phyloP scores from a whole-genome alignment of 208 protist genomes.

The Trypanosoma lewisi region DNA sequence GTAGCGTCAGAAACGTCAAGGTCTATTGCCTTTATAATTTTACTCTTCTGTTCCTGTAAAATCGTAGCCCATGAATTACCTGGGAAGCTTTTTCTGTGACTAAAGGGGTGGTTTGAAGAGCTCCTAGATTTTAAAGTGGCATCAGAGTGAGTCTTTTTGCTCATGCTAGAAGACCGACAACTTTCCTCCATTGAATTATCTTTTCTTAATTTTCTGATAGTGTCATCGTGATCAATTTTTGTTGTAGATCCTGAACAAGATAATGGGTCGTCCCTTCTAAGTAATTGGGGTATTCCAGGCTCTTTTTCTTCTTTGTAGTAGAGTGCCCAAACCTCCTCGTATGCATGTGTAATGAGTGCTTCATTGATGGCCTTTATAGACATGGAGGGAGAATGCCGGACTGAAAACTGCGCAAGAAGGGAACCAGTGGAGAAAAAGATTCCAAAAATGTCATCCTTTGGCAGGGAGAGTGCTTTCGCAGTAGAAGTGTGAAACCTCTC shows the following conservation, averaged over 20 bases:
- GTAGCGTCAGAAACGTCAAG: slow-evolving; percentile 23
- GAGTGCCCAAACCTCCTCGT: slow-evolving; percentile 1
- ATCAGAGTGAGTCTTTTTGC: background rate
- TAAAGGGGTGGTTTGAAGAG: slow-evolving; percentile 7
- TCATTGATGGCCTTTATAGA: slow-evolving; percentile 7
- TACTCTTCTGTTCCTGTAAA: slow-evolving; percentile 14
- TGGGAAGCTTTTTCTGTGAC: slow-evolving; percentile 29
- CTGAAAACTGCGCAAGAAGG: slow-evolving; percentile 37
- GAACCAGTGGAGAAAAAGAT: slow-evolving; percentile 14
- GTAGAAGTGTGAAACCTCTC: slow-evolving; percentile 29
- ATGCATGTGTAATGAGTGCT: slow-evolving; percentile 1
- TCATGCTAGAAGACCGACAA: background rate
- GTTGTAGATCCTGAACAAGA: background rate
- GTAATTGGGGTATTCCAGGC: background rate
- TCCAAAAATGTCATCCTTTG: slow-evolving; percentile 37
- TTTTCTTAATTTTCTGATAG: background rate
- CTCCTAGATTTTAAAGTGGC: background rate
- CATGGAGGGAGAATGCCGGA: slow-evolving; percentile 30
- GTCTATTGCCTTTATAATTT: slow-evolving; percentile 4
- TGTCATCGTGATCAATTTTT: background rate
- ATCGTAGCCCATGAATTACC: slow-evolving; percentile 29
- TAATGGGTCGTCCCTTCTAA: background rate
- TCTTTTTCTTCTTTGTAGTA: background rate
- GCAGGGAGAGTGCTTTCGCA: slow-evolving; percentile 28
- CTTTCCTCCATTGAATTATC: background rate